Evolutionary conservation across 75 land plant species (phyloP).

Genomic region (Sequoiadendron giganteum): DNA sequence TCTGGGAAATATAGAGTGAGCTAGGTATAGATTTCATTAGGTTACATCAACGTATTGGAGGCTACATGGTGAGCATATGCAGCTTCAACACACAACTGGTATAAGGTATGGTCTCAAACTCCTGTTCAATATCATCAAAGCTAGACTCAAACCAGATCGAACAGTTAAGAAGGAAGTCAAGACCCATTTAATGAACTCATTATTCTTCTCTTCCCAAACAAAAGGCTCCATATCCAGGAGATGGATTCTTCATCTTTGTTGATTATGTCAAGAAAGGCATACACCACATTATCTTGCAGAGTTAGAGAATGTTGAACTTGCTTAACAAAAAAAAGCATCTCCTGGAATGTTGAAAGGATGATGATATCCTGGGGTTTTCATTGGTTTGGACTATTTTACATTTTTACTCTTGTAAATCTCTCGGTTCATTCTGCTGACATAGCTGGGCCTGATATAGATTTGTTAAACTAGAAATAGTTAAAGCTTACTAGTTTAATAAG

Average conservation of each 20-base stretch:
- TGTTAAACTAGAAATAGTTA: neutral
- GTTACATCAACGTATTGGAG: neutral
- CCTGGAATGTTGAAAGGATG: neutral
- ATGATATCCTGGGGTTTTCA: neutral
- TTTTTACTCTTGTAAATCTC: neutral
- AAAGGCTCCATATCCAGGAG: neutral
- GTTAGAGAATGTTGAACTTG: neutral
- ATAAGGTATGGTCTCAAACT: neutral
- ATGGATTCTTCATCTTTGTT: neutral
- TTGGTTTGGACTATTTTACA: neutral
- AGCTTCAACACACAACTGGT: neutral
- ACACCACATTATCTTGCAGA: neutral
- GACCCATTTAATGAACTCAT: neutral
- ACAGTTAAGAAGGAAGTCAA: neutral
- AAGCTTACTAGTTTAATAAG: neutral
- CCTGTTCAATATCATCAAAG: neutral
- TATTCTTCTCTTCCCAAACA: neutral
- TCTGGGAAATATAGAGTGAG: neutral
- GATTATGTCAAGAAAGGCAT: neutral
- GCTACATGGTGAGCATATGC: neutral
- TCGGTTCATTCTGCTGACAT: neutral
- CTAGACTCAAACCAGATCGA: neutral
- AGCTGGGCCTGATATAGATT: neutral
- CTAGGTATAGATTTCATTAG: neutral
- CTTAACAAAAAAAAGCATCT: neutral